A percentile compares a stretch with the other conserved stretches of the same genome.
phyloP scores from a whole-genome alignment of 179 eudicot genomes.

The Silene vulgaris region DNA sequence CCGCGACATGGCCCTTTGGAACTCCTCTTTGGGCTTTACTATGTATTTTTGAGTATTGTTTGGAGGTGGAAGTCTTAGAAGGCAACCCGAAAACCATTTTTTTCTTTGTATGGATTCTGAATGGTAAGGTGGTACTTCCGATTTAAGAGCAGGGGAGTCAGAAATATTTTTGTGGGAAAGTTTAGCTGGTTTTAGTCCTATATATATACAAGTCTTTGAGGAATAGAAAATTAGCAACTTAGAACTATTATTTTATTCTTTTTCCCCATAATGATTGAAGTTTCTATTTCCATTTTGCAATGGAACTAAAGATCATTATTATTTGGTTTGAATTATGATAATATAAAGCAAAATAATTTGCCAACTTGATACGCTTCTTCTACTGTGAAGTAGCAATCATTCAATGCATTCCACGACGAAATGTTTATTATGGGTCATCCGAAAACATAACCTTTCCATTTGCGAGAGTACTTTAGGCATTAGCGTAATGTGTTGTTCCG shows the following conservation, averaged over 20 bases:
- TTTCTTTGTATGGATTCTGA: not conserved
- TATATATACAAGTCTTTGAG: not conserved
- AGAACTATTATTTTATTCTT: not conserved
- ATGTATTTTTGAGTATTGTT: not conserved
- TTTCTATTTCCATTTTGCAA: not conserved
- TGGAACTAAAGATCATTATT: not conserved
- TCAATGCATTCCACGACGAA: too few relatives aligned
- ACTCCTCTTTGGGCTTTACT: not conserved
- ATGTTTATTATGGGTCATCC: not conserved
- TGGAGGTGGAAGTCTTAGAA: not conserved
- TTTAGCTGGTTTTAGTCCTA: not conserved
- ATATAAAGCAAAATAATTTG: too few relatives aligned
- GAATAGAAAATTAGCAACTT: not conserved
- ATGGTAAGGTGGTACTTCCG: not conserved
- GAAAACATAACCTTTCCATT: not conserved
- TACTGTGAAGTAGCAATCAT: not conserved
- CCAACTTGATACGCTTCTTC: not conserved
- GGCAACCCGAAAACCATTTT: not conserved
- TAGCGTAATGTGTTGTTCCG: too few relatives aligned
- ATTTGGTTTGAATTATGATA: not conserved
- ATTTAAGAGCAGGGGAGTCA: not conserved
- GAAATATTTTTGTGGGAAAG: not conserved
- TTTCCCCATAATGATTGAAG: not conserved
- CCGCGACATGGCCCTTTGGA: conserved; percentile 1
- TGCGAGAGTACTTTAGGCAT: not conserved